phyloP scores from a whole-genome alignment of 495 filamentous ascomycete genomes.

The Sordaria brevicollis region DNA sequence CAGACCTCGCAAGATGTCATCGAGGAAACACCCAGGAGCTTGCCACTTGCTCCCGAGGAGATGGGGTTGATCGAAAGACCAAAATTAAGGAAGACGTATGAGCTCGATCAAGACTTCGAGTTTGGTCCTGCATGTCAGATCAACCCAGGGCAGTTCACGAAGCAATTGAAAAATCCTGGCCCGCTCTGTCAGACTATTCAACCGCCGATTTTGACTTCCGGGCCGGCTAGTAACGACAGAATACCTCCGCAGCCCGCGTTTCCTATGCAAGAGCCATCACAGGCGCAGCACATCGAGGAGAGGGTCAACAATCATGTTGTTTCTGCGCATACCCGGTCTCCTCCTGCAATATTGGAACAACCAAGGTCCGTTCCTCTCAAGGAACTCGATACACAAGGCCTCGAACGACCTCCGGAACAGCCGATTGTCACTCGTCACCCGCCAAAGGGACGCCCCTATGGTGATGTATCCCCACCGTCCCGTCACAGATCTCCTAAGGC shows the following conservation, averaged over 20 bases:
- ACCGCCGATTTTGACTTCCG: background rate
- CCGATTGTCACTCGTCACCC: background rate
- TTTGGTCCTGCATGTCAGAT: constrained; percentile 2
- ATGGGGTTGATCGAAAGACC: constrained; percentile 3
- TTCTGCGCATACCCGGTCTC: background rate
- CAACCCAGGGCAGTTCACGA: constrained; percentile 3
- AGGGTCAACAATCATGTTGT: background rate
- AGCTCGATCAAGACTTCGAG: background rate
- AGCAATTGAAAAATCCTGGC: background rate
- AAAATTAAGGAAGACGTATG: background rate
- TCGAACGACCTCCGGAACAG: background rate
- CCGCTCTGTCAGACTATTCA: background rate
- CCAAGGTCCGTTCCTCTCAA: background rate
- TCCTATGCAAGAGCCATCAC: background rate
- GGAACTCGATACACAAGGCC: background rate
- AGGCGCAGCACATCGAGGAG: background rate
- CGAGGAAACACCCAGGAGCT: background rate
- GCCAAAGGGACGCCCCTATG: background rate
- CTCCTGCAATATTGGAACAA: background rate
- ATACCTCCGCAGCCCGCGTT: background rate
- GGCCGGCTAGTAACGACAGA: background rate
- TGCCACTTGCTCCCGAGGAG: background rate
- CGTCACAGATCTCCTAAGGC: background rate
- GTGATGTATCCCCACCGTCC: background rate
- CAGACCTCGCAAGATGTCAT: background rate